These are phyloP conservation scores for Mrakia blollopis DNA, from an alignment of 768 basidiomycete genomes.

Conservation along the genomic window DNA sequence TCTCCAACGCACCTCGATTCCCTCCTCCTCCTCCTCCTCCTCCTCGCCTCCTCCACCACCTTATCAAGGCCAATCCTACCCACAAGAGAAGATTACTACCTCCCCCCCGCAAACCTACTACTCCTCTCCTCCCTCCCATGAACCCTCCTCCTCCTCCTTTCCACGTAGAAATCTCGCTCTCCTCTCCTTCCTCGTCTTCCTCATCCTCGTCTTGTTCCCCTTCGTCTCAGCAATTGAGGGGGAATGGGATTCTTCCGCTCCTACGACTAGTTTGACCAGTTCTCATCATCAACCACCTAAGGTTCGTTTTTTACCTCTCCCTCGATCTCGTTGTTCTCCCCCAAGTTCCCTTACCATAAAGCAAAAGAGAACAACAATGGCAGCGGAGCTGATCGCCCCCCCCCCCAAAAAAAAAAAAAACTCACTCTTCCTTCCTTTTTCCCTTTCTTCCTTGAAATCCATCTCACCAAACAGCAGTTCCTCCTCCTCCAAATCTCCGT, in stretches of 20 bases:
- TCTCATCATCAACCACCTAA: background rate
- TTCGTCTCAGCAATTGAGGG: background rate
- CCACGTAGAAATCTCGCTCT: background rate
- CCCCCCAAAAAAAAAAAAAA: too few species aligned
- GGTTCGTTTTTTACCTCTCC: background rate
- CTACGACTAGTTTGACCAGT: background rate
- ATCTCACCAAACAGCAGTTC: too few species aligned
- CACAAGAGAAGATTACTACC: background rate
- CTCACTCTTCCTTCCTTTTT: too few species aligned
- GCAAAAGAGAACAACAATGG: too few species aligned
- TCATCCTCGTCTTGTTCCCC: background rate
- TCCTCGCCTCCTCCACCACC: background rate
- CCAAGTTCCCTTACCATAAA: too few species aligned
- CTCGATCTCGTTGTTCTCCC: too few species aligned
- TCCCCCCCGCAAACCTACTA: background rate
- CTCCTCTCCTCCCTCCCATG: background rate
- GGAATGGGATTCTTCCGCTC: background rate
- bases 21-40: background rate
- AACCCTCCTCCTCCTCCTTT: background rate
- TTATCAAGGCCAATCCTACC: background rate
- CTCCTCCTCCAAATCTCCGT: too few species aligned
- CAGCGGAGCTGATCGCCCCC: too few species aligned
- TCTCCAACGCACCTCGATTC: background rate
- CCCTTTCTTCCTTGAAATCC: too few species aligned
- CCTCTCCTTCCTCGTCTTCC: background rate